Evolutionary conservation across 2,329 filamentous ascomycete genomes (phyloP).

Genomic region (Talaromyces sp.): DNA sequence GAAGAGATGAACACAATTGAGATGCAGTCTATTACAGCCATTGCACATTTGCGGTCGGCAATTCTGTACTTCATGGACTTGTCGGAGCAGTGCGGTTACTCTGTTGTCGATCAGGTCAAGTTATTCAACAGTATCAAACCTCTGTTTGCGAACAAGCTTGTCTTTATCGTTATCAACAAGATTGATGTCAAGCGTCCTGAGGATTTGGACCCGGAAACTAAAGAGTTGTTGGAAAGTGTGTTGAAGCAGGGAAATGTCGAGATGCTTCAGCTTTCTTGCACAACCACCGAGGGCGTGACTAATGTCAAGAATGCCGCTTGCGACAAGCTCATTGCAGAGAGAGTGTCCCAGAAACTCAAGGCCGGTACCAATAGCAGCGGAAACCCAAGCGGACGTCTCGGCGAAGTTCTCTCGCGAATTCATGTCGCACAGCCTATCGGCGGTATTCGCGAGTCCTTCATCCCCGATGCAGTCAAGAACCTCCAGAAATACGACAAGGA

Average conservation of each 20-base stretch:
- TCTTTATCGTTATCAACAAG: constrained; percentile 97
- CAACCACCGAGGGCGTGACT: constrained; percentile 90
- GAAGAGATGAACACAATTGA: constrained; percentile 99
- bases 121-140: constrained; percentile 97
- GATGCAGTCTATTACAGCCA: constrained; percentile 97
- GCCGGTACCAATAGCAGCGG: constrained; percentile 76
- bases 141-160: constrained; percentile 93
- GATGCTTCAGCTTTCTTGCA: constrained; percentile 88
- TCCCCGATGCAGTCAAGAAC: constrained; percentile 78
- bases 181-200: constrained; percentile 88
- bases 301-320: constrained; percentile 93
- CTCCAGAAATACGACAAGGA: constrained; percentile 86
- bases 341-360: constrained; percentile 94
- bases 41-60: constrained; percentile 90
- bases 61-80: constrained; percentile 99
- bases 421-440: constrained; percentile 94
- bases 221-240: constrained; percentile 73
- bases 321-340: constrained; percentile 85
- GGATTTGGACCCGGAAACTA: constrained; percentile 75
- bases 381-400: constrained; percentile 73
- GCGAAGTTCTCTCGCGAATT: constrained; percentile 87
- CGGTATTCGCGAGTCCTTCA: constrained; percentile 75
- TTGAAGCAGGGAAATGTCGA: constrained; percentile 87
- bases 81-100: constrained; percentile 94
- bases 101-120: constrained; percentile 85